phyloP scores from a whole-genome alignment of 306 rosid genomes.

The Prunus persica region Prunus_persica_NCBIv2 NC_034016.1:17957001-17957500 shows the following conservation, averaged over 20 bases:
- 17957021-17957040: too few relatives aligned
- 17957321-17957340: conserved; percentile 10
- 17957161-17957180: neutral
- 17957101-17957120: too few relatives aligned
- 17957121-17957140: too few relatives aligned
- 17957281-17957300: conserved; percentile 24
- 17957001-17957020: too few relatives aligned
- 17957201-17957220: neutral
- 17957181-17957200: neutral
- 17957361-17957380: neutral
- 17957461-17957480: neutral
- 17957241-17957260: conserved; percentile 12
- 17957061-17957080: too few relatives aligned
- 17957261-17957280: conserved; percentile 16
- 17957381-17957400: neutral
- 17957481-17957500: neutral
- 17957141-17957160: too few relatives aligned
- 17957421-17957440: conserved; percentile 10
- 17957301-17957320: conserved; percentile 18
- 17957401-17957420: neutral
- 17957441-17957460: conserved; percentile 1
- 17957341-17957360: neutral
- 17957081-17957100: too few relatives aligned
- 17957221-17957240: neutral
- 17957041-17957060: too few relatives aligned